These are phyloP conservation scores for Alternaria brassicae DNA, from an alignment of 2,329 filamentous ascomycete genomes.

Conservation along the genomic window DNA sequence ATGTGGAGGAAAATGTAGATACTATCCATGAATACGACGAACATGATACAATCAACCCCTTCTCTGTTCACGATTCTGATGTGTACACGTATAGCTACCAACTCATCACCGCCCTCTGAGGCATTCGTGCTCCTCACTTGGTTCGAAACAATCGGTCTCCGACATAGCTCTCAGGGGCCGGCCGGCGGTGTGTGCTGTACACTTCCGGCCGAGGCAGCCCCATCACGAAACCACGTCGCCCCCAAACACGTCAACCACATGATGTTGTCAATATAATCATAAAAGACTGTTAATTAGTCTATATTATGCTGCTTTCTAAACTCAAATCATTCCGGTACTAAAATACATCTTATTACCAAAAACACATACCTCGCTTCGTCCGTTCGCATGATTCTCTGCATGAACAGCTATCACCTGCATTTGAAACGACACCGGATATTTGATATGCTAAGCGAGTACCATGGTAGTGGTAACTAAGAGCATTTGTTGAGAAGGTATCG, in stretches of 20 bases:
- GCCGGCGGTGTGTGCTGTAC: conserved; percentile 1
- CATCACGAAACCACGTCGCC: conserved; percentile 3
- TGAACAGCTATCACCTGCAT: background rate
- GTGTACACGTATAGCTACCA: background rate
- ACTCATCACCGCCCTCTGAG: background rate
- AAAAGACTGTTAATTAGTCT: conserved; percentile 11
- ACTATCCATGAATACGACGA: conserved; percentile 16
- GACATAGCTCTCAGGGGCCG: background rate
- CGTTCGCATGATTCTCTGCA: background rate
- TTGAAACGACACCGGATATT: background rate
- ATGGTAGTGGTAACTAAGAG: background rate
- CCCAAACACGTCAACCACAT: background rate
- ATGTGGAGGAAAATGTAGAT: conserved; percentile 8
- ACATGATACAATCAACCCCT: conserved; percentile 1
- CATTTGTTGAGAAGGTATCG: background rate
- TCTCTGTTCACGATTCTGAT: background rate
- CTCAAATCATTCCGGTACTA: background rate
- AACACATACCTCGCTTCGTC: background rate
- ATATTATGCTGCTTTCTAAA: background rate
- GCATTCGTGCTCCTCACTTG: background rate
- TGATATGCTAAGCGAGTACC: background rate
- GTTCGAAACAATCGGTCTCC: background rate
- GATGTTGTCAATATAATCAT: background rate
- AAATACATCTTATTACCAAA: background rate
- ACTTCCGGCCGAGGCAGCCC: background rate